Evolutionary conservation across 139 green algal genomes (phyloP), one percentile per base, ranked within the genome.

Genomic region (Spirogloea muscicola): DNA sequence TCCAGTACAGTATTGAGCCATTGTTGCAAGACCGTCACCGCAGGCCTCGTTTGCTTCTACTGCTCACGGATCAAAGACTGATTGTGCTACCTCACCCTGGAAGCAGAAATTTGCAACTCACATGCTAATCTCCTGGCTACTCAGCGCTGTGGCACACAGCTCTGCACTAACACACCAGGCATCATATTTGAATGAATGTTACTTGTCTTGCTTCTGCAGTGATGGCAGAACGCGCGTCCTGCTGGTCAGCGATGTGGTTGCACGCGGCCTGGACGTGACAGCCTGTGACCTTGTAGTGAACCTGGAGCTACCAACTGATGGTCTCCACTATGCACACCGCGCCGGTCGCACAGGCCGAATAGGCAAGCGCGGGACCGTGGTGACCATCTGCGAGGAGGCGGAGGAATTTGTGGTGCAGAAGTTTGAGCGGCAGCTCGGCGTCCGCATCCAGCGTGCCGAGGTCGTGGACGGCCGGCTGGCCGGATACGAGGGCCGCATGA

Each of bases 241-340:
- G 41, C 25, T 97, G 37, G 90, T 95, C 10, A 89, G 63, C 29
- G 93, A 98, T 66, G 89, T 98, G 41, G 93, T 89, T 13, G 92
- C 94, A 1, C 73, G 94, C 0, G 94, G 94, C 2, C 74, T 98
- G 1, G 94, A 98, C 76, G 60, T 98, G 25, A 82, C 82, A 0
- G 83, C 91, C 1, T 93, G 89, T 59, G 93, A 96, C 49, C 91
- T 86, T 16, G 93, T 97, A 0, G 86, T 97, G 76, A 90, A 97
- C 68, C 66, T 93, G 67, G 92, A 97, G 82, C 80, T 97, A 65
- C 92, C 92, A 7, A 89, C 81, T 1, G 88, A 88, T 29, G 86
- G 88, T 1, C 68, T 87, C 0, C 89, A 95, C 81, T 97, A 96
- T 65, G 90, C 88, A 1, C 92, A 97, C 83, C 64, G 92, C 1